These are phyloP conservation scores for Elsinoe necatrix DNA, from an alignment of 2,329 filamentous ascomycete species.

Conservation along the genomic window DNA sequence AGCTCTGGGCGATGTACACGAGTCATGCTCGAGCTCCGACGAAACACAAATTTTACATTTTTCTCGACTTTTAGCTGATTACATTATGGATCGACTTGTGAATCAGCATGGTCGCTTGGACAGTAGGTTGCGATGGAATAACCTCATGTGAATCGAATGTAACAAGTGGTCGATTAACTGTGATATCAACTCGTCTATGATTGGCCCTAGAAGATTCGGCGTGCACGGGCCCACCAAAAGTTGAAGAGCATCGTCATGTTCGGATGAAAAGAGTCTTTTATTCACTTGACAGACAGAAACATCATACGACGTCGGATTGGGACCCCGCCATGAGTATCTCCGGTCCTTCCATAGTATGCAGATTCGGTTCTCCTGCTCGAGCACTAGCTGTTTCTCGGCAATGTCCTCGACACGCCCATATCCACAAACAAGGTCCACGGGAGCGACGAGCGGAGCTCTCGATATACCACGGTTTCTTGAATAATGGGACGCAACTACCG, in stretches of 20 bases:
- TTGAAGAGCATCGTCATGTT: background rate
- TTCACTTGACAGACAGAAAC: background rate
- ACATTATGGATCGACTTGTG: too few species aligned
- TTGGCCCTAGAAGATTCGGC: slow-evolving; percentile 15
- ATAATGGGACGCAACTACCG: background rate
- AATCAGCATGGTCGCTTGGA: too few species aligned
- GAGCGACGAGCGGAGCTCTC: slow-evolving; percentile 6
- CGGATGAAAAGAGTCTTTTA: background rate
- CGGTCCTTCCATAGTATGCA: background rate
- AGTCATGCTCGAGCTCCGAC: background rate
- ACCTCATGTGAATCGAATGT: too few species aligned
- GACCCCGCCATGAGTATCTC: background rate
- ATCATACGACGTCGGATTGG: background rate
- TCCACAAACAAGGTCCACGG: background rate
- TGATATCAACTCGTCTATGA: slow-evolving; percentile 1
- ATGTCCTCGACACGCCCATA: background rate
- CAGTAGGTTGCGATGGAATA: too few species aligned
- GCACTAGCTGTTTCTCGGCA: background rate
- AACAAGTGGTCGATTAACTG: too few species aligned
- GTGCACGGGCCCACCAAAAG: slow-evolving; percentile 11
- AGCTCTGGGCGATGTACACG: background rate
- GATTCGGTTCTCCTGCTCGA: slow-evolving; percentile 7
- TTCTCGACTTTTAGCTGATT: too few species aligned
- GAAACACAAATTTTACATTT: too few species aligned
- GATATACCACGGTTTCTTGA: background rate